A percentile compares a stretch with the other conserved stretches of the same genome.
These are phyloP conservation scores for Geotrichum phurueaensis DNA, from an alignment of 1,139 yeast genomes.

Conservation along the genomic window DNA sequence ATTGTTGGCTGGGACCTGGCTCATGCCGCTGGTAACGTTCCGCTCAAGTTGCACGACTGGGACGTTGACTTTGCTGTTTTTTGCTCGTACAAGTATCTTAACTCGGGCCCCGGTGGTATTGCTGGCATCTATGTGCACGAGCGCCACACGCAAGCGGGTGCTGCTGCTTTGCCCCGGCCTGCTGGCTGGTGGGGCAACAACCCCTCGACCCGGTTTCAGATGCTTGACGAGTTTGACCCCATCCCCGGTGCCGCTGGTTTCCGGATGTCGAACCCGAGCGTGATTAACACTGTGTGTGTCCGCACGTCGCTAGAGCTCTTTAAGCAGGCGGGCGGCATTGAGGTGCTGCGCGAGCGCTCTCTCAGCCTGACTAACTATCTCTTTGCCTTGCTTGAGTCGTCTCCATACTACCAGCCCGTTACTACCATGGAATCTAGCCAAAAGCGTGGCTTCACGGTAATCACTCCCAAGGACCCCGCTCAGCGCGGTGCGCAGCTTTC, in stretches of 20 bases:
- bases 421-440: conserved; percentile 16
- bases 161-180: conserved; percentile 52
- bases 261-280: conserved; percentile 90
- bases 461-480: conserved; percentile 57
- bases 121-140: conserved; percentile 77
- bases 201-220: conserved; percentile 60
- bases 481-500: conserved; percentile 82
- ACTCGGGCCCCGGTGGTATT: conserved; percentile 89
- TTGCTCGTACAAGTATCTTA: conserved; percentile 88
- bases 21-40: conserved; percentile 88
- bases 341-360: conserved; percentile 51
- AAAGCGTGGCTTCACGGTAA: conserved; percentile 51
- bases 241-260: conserved; percentile 78
- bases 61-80: conserved; percentile 87
- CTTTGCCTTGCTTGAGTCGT: conserved; percentile 40
- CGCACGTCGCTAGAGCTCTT: conserved; percentile 61
- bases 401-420: conserved; percentile 25
- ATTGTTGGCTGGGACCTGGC: conserved; percentile 94
- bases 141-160: conserved; percentile 38
- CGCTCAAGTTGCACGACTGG: conserved; percentile 75
- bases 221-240: conserved; percentile 76
- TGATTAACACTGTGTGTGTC: conserved; percentile 69
- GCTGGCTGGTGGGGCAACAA: conserved; percentile 99
- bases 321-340: conserved; percentile 58
- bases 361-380: conserved; percentile 53